Base-by-base conservation (phyloP, 2,329 filamentous ascomycete species). In the Fusarium oligoseptatum region DNA sequence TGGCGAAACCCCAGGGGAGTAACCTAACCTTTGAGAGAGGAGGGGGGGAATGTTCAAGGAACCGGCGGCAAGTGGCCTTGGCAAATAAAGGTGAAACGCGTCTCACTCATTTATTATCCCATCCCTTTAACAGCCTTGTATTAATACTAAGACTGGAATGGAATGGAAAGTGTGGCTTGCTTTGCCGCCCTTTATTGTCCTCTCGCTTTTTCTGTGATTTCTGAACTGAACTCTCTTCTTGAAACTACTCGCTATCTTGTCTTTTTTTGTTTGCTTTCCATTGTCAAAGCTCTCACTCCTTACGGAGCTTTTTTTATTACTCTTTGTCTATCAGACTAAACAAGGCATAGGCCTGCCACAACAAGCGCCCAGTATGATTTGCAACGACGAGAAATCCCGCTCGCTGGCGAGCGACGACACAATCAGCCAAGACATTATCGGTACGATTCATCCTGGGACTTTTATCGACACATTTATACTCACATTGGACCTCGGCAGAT, bases 61-160 rank as follows among this genome's bases (percentile, higher is more conserved):
- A 55, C 48, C 48, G 27, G 48, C 48, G 48, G 48, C 48, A 55
- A 55, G 48, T 32, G 48, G 48, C 48, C 48, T 55, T 55, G 48
- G 48, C 48, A 55, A 55, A 55, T 55, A 14, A 32, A 55, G 17
- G 48, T 55, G 48, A 55, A 55, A 55, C 48, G 48, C 48, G 48
- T 20, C 48, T 55, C 48, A 32, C 48, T 29, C 48, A n/a, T 32
- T 32, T 32, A 32, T 32, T 8, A 55, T 55, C 27, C 48, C 48
- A 50, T 52, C 48, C 48, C 48, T 52, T 52, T 52, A 52, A 32
- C 24, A 52, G 48, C 24, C 17, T 55, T 55, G 27, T 55, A 55
- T 55, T 55, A 55, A 55, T 20, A 55, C 48, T 55, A 55, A 17
- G 14, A 11, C 15, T 29, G 7, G 24, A 50, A 50, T 27, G 14